phyloP scores from a whole-genome alignment of 352 stramenopile species.

The Phytophthora idaei region DNA sequence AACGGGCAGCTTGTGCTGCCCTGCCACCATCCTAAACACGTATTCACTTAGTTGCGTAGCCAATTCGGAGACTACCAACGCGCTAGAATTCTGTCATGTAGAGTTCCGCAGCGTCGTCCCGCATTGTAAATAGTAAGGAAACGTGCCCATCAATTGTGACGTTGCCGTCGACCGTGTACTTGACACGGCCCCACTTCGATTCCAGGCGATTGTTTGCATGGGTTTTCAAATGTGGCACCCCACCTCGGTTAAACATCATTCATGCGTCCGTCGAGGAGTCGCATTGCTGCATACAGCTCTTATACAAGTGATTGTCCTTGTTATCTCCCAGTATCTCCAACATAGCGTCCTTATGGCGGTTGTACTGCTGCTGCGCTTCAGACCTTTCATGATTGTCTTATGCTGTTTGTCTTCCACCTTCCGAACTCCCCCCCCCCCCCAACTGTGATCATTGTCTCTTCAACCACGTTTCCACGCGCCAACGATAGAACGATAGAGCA shows the following conservation, averaged over 20 bases:
- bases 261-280: constrained; percentile 11
- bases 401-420: neutral
- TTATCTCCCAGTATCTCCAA: neutral
- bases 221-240: constrained; percentile 14
- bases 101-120: constrained; percentile 2
- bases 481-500: neutral
- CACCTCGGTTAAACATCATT: constrained; percentile 3
- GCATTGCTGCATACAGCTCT: constrained; percentile 15
- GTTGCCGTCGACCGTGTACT: constrained; percentile 5
- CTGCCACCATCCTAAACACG: neutral
- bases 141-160: constrained; percentile 15
- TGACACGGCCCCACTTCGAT: constrained; percentile 15
- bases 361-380: neutral
- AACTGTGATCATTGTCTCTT: constrained; percentile 13
- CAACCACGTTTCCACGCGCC: constrained; percentile 15
- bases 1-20: neutral
- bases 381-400: constrained; percentile 4
- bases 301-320: constrained; percentile 4
- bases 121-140: constrained; percentile 10
- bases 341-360: neutral
- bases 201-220: constrained; percentile 16
- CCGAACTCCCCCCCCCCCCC: neutral
- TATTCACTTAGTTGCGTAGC: constrained; percentile 7
- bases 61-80: constrained; percentile 1
- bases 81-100: constrained; percentile 8